Conservation (phyloP, 1,139 yeast species). For the Pneumocystis jirovecii region DNA sequence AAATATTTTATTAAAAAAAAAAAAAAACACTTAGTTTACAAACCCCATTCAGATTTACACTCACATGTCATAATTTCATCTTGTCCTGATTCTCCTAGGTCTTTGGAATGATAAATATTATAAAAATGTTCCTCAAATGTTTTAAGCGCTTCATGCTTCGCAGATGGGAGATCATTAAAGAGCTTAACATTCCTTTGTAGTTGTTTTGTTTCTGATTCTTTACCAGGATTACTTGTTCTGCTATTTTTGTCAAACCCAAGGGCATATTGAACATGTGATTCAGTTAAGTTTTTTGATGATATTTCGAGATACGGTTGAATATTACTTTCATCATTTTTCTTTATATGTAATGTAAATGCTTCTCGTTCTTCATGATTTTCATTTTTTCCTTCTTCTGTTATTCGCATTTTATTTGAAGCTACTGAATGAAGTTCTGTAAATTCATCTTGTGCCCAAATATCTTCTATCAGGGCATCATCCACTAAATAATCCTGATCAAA, state of each 20-base stretch:
- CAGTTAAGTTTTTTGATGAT: neutral
- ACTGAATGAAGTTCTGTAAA: neutral
- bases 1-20: neutral
- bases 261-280: neutral
- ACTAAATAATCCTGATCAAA: neutral
- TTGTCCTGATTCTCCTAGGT: conserved; percentile 53
- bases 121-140: conserved; percentile 42
- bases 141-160: conserved; percentile 52
- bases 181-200: conserved; percentile 16
- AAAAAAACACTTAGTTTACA: conserved; percentile 12
- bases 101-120: conserved; percentile 47
- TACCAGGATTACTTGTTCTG: neutral
- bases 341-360: neutral
- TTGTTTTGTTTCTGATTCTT: neutral
- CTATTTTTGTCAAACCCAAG: neutral
- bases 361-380: neutral
- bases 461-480: neutral
- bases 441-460: neutral
- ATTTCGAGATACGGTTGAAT: neutral
- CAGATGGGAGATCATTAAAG: conserved; percentile 39
- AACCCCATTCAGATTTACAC: conserved; percentile 43
- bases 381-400: neutral
- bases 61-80: conserved; percentile 81
- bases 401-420: neutral
- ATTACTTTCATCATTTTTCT: neutral